Conservation (phyloP, 2,329 filamentous ascomycete species). For the Aspergillus quadrilineatus region DNA sequence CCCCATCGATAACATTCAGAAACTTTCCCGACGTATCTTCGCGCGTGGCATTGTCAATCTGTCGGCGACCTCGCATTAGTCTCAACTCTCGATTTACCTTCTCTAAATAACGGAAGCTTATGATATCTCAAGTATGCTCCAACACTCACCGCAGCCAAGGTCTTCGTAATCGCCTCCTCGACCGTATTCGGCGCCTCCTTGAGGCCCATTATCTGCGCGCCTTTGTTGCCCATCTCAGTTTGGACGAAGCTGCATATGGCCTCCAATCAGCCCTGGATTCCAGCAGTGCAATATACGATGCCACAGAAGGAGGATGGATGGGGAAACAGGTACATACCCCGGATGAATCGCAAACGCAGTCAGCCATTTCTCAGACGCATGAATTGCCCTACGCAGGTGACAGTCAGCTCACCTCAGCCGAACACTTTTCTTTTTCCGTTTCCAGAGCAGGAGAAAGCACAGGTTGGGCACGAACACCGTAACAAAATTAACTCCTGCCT, state of each 20-base stretch:
- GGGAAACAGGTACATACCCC: not conserved
- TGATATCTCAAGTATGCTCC: too few species aligned
- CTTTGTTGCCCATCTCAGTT: slow-evolving; percentile 7
- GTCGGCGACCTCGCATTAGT: not conserved
- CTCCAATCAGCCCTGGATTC: too few species aligned
- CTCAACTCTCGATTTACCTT: not conserved
- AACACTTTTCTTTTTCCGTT: too few species aligned
- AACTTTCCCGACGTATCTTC: slow-evolving; percentile 4
- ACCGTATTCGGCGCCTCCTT: slow-evolving; percentile 5
- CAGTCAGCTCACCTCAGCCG: not conserved
- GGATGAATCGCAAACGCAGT: slow-evolving; percentile 9
- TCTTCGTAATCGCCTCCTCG: slow-evolving; percentile 1
- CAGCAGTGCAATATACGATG: too few species aligned
- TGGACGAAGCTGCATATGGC: slow-evolving; percentile 1
- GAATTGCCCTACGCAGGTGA: not conserved
- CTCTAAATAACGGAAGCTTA: too few species aligned
- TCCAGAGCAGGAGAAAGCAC: not conserved
- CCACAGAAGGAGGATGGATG: too few species aligned
- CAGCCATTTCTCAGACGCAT: slow-evolving; percentile 1
- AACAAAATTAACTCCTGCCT: not conserved
- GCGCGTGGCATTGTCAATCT: slow-evolving; percentile 6
- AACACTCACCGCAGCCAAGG: not conserved
- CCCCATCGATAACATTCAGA: slow-evolving; percentile 9
- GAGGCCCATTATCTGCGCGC: not conserved
- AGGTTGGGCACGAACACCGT: not conserved